These are phyloP conservation scores for Vitis hybrid DNA, from an alignment of 177 flowering plant species.

Conservation along the genomic window DNA sequence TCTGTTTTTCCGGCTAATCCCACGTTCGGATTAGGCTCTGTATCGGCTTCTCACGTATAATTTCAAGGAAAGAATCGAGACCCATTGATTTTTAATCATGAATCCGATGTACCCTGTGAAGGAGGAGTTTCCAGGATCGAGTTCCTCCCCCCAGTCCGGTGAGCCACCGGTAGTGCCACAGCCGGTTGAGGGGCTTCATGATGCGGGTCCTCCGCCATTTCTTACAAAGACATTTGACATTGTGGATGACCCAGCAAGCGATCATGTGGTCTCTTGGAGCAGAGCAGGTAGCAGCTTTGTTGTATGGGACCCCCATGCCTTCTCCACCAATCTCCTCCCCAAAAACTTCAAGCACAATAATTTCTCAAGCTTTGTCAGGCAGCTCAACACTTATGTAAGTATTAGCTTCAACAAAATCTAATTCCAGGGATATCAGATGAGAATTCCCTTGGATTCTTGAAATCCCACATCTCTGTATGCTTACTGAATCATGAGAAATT, in stretches of 20 bases:
- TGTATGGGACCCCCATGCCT: constrained; percentile 68
- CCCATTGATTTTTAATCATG: constrained; percentile 20
- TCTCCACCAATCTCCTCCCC: constrained; percentile 51
- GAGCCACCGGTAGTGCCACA: constrained; percentile 15
- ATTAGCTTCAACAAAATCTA: background rate
- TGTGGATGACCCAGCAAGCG: constrained; percentile 54
- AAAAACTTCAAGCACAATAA: constrained; percentile 69
- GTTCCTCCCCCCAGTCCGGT: constrained; percentile 14
- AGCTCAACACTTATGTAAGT: constrained; percentile 78
- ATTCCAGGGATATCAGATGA: too few relatives aligned
- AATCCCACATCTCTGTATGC: too few relatives aligned
- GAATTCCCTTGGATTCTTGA: too few relatives aligned
- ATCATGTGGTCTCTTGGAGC: constrained; percentile 58
- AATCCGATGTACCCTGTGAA: constrained; percentile 33
- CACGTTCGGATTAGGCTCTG: too few relatives aligned
- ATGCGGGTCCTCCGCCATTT: constrained; percentile 62
- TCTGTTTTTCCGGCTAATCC: too few relatives aligned
- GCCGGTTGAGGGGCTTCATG: constrained; percentile 67
- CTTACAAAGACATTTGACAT: constrained; percentile 63
- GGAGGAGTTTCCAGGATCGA: constrained; percentile 38
- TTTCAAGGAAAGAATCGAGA: background rate
- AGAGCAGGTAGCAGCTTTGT: constrained; percentile 58
- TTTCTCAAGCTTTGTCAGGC: constrained; percentile 79
- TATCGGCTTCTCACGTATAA: background rate
- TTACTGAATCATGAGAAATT: too few relatives aligned